These are phyloP conservation scores for Debaryomycetaceae sp. DNA, from an alignment of 1,139 yeast genomes.

Conservation along the genomic window DNA sequence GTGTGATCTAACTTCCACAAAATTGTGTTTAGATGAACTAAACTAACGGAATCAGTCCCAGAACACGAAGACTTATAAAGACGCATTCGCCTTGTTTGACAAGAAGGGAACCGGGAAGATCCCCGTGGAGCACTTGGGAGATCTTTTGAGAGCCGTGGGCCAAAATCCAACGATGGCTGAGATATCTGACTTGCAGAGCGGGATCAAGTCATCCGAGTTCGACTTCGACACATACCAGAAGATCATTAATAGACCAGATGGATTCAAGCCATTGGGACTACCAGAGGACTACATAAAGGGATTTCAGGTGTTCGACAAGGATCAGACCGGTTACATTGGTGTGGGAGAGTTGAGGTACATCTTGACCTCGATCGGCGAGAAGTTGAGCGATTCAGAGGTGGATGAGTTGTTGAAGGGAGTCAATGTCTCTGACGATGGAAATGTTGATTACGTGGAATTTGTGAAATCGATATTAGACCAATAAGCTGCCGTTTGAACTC, in stretches of 20 bases:
- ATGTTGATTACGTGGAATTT: slow-evolving; percentile 91
- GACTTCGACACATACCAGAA: slow-evolving; percentile 77
- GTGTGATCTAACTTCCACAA: background rate
- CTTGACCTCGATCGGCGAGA: slow-evolving; percentile 90
- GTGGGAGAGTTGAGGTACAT: slow-evolving; percentile 96
- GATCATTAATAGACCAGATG: slow-evolving; percentile 82
- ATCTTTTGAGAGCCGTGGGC: slow-evolving; percentile 92
- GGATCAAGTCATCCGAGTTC: slow-evolving; percentile 43
- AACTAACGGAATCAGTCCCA: slow-evolving; percentile 27
- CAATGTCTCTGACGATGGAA: slow-evolving; percentile 88
- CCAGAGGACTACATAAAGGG: slow-evolving; percentile 97
- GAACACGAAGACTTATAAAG: slow-evolving; percentile 77
- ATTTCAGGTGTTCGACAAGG: slow-evolving; percentile 96
- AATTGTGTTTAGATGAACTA: background rate
- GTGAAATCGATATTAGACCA: slow-evolving; percentile 92
- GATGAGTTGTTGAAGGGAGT: slow-evolving; percentile 96
- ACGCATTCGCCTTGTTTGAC: slow-evolving; percentile 96
- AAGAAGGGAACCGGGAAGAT: slow-evolving; percentile 94
- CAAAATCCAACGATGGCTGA: slow-evolving; percentile 96
- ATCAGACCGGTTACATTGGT: slow-evolving; percentile 90
- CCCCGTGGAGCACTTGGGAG: slow-evolving; percentile 86
- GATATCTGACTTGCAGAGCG: slow-evolving; percentile 67
- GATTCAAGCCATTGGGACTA: slow-evolving; percentile 85
- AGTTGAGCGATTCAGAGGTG: slow-evolving; percentile 83
- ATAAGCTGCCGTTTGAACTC: slow-evolving; percentile 22